These are phyloP conservation scores for Hortiboletus flavorubellus DNA, from an alignment of 768 basidiomycete genomes.

Conservation along the genomic window DNA sequence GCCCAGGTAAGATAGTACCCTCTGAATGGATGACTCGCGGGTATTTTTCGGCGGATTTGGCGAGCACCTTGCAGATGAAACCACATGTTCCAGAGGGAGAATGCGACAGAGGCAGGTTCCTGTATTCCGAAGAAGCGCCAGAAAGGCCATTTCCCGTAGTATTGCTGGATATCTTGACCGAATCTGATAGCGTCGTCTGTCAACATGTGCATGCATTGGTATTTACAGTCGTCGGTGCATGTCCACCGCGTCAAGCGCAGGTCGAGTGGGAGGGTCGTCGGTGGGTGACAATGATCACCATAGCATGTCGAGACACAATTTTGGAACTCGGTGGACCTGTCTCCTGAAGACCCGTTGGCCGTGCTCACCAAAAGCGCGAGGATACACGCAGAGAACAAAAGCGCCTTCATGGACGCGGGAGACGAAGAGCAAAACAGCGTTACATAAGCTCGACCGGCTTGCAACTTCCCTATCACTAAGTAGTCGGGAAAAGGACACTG, in stretches of 20 bases:
- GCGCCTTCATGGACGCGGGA: constrained; percentile 14
- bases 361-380: constrained; percentile 12
- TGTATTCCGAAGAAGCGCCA: constrained; percentile 86
- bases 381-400: not conserved
- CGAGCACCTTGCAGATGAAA: constrained; percentile 63
- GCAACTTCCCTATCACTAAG: too few relatives aligned
- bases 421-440: not conserved
- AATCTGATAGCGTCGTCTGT: constrained; percentile 51
- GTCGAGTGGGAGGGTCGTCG: constrained; percentile 44
- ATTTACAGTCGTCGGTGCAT: constrained; percentile 85
- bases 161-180: constrained; percentile 61
- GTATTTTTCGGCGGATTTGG: constrained; percentile 45
- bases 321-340: constrained; percentile 34
- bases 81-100: constrained; percentile 84
- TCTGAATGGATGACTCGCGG: constrained; percentile 64
- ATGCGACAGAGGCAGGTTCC: constrained; percentile 89
- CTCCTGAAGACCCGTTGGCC: constrained; percentile 29
- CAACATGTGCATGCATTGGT: constrained; percentile 80
- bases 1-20: constrained; percentile 65
- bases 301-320: constrained; percentile 37
- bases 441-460: constrained; percentile 16
- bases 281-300: constrained; percentile 29
- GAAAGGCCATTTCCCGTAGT: constrained; percentile 98
- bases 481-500: too few relatives aligned
- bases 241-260: constrained; percentile 80